Evolutionary conservation across 2,329 filamentous ascomycete species (phyloP).

Genomic region (Colletotrichum phormii): DNA sequence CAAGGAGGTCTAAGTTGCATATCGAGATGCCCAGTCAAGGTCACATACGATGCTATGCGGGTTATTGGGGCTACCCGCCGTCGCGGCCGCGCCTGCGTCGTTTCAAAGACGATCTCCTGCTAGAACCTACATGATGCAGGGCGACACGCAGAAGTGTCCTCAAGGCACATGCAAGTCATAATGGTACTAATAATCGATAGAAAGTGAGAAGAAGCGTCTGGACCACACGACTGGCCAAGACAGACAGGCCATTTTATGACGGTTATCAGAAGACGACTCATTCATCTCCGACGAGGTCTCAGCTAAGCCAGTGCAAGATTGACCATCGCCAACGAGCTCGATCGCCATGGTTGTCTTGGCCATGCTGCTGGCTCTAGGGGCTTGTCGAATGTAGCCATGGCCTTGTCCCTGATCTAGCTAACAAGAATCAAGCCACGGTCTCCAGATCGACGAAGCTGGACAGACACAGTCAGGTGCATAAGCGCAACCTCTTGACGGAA

Average conservation of each 20-base stretch:
- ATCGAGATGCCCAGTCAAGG: slow-evolving; percentile 15
- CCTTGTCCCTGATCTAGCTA: not conserved
- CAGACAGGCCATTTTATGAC: slow-evolving; percentile 11
- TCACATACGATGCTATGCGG: not conserved
- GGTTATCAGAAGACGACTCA: not conserved
- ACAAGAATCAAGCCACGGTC: not conserved
- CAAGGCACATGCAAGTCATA: slow-evolving; percentile 36
- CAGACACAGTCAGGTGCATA: slow-evolving; percentile 36
- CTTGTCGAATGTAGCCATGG: slow-evolving; percentile 12
- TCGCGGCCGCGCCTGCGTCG: slow-evolving; percentile 32
- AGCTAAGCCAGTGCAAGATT: slow-evolving; percentile 3
- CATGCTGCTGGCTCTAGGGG: not conserved
- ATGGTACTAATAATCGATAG: not conserved
- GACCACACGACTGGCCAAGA: slow-evolving; percentile 17
- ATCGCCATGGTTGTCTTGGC: not conserved
- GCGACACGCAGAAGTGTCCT: slow-evolving; percentile 28
- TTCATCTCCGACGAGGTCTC: slow-evolving; percentile 31
- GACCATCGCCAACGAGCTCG: not conserved
- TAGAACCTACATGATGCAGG: slow-evolving; percentile 32
- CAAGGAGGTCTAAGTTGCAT: slow-evolving; percentile 23
- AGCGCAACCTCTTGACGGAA: slow-evolving; percentile 38
- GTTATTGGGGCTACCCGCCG: slow-evolving; percentile 16
- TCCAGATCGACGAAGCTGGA: slow-evolving; percentile 5
- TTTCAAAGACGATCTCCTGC: slow-evolving; percentile 36
- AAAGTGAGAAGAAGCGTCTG: not conserved